A percentile compares a stretch with the other conserved stretches of the same genome.
These are phyloP conservation scores for Rutstroemia sydowiana DNA, from an alignment of 2,329 filamentous ascomycete species.

Conservation along the genomic window DNA sequence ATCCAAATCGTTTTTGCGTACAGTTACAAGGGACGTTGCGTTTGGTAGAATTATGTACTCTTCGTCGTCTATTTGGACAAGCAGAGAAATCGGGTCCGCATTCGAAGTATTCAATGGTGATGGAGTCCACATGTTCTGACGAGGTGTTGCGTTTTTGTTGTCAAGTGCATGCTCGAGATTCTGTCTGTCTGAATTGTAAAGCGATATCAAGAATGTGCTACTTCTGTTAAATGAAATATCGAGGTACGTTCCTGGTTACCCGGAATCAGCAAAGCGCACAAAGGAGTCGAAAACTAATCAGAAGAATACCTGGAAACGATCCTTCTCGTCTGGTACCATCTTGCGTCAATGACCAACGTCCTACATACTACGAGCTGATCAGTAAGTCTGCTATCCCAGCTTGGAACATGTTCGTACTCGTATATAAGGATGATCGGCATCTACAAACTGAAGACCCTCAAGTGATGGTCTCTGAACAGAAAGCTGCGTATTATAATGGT, in stretches of 20 bases:
- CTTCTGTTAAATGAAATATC: conserved; percentile 21
- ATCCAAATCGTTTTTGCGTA: conserved; percentile 16
- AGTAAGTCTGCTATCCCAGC: neutral
- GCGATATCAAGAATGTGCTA: conserved; percentile 17
- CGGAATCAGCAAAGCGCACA: neutral
- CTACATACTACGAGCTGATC: conserved; percentile 19
- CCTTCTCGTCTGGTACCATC: conserved; percentile 20
- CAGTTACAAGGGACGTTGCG: conserved; percentile 16
- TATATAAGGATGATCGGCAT: conserved; percentile 18
- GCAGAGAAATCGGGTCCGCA: conserved; percentile 21
- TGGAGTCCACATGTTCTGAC: conserved; percentile 3
- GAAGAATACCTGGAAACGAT: conserved; percentile 21
- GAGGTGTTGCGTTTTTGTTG: neutral
- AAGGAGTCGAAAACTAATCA: neutral
- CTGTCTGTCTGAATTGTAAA: conserved; percentile 13
- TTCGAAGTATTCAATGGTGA: conserved; percentile 12
- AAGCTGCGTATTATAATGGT: neutral
- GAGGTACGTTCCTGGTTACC: conserved; percentile 20
- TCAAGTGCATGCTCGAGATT: neutral
- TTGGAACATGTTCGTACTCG: conserved; percentile 10
- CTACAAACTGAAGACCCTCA: conserved; percentile 20
- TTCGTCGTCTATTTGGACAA: conserved; percentile 22
- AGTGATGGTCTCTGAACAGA: neutral
- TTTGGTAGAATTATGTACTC: conserved; percentile 24
- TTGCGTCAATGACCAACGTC: conserved; percentile 19